A percentile compares a stretch with the other conserved stretches of the same genome.
Conservation (phyloP, 805 yeast genomes). For the Myxozyma mucilagina region DNA sequence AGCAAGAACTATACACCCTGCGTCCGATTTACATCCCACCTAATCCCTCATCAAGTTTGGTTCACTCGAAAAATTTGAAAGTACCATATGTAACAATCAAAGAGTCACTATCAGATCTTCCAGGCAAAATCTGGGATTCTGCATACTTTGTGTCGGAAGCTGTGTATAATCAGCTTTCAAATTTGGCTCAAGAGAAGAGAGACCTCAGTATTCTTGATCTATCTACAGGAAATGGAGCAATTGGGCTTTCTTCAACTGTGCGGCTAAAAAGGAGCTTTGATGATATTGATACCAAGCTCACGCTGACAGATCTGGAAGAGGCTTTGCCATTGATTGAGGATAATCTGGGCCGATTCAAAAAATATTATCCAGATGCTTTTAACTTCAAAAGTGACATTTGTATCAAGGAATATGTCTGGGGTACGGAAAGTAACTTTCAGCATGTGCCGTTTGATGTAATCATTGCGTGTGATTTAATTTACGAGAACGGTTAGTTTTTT, state of each 20-base stretch:
- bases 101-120: constrained; percentile 27
- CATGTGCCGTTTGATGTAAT: constrained; percentile 17
- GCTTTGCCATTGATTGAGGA: constrained; percentile 21
- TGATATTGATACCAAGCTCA: background rate
- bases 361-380: background rate
- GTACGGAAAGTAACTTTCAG: constrained; percentile 1
- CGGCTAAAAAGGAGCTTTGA: background rate
- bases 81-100: constrained; percentile 1
- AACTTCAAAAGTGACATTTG: background rate
- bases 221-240: constrained; percentile 29
- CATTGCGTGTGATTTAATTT: constrained; percentile 28
- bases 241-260: constrained; percentile 13
- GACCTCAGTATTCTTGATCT: constrained; percentile 12
- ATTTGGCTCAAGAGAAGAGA: background rate
- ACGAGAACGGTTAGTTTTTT: constrained; percentile 20
- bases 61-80: too few relatives aligned
- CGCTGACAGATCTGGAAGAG: constrained; percentile 22
- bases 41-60: too few relatives aligned
- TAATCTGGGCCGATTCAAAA: background rate
- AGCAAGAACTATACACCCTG: background rate
- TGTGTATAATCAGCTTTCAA: background rate
- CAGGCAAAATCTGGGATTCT: constrained; percentile 32
- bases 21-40: constrained; percentile 8
- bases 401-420: constrained; percentile 15
- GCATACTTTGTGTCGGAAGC: constrained; percentile 17